Conservation (phyloP, 2,329 filamentous ascomycete genomes). For the Macroventuria anomochaeta region DNA sequence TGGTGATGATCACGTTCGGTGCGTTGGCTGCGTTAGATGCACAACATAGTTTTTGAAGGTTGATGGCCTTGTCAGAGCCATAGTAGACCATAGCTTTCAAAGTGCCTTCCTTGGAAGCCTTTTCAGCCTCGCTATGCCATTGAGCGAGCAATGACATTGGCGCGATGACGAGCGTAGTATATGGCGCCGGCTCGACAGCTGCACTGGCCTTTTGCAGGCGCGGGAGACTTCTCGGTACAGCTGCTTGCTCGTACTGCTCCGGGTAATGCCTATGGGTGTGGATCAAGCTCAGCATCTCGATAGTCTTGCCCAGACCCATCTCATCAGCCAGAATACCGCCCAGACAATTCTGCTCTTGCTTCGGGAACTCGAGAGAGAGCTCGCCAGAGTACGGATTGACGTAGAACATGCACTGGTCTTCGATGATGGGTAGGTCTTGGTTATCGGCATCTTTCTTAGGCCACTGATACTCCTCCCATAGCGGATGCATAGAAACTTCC, state of each 20-base stretch:
- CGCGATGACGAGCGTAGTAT: constrained; percentile 92
- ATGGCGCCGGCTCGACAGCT: constrained; percentile 72
- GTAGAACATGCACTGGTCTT: constrained; percentile 78
- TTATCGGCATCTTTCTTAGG: constrained; percentile 87
- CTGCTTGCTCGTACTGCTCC: constrained; percentile 34
- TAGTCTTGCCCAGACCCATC: constrained; percentile 98
- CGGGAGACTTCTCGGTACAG: constrained; percentile 66
- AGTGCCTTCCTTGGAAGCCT: constrained; percentile 83
- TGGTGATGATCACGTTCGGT: constrained; percentile 91
- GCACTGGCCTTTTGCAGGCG: constrained; percentile 65
- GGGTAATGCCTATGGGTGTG: constrained; percentile 77
- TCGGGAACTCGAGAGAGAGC: constrained; percentile 86
- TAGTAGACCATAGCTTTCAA: constrained; percentile 91
- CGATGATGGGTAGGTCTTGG: constrained; percentile 70
- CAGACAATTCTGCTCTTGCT: constrained; percentile 91
- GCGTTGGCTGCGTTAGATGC: constrained; percentile 74
- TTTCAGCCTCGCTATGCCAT: constrained; percentile 94
- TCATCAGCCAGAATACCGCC: constrained; percentile 94
- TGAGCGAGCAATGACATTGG: constrained; percentile 96
- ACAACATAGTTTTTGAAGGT: constrained; percentile 80
- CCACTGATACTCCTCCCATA: constrained; percentile 97
- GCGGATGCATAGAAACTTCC: constrained; percentile 87
- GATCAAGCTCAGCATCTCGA: constrained; percentile 94
- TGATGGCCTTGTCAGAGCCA: constrained; percentile 79
- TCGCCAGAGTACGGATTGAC: constrained; percentile 98